These are phyloP conservation scores for Blastobotrys capitulatus DNA, from an alignment of 1,139 yeast genomes.

Conservation along the genomic window DNA sequence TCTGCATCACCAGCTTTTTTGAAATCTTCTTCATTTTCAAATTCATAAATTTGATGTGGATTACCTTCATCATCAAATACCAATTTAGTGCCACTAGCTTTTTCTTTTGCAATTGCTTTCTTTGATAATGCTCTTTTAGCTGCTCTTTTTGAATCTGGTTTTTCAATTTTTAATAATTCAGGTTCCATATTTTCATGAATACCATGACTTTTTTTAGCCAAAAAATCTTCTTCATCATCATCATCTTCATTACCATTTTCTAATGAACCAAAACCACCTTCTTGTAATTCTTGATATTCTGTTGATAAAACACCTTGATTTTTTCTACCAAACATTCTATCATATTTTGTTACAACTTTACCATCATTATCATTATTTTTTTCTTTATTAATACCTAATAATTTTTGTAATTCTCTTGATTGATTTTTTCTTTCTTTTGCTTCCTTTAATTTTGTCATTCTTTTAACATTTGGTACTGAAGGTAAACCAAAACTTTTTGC, in stretches of 20 bases:
- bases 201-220: constrained; percentile 71
- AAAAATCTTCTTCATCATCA: constrained; percentile 68
- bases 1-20: constrained; percentile 67
- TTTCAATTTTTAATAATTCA: constrained; percentile 33
- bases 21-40: constrained; percentile 88
- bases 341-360: constrained; percentile 79
- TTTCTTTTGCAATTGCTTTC: constrained; percentile 59
- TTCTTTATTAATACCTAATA: constrained; percentile 57
- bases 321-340: constrained; percentile 91
- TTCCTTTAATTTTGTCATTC: constrained; percentile 41
- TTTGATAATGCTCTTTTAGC: constrained; percentile 83
- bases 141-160: constrained; percentile 78
- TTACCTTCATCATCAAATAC: constrained; percentile 90
- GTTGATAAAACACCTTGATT: constrained; percentile 91
- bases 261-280: constrained; percentile 16
- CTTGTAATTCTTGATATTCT: constrained; percentile 63
- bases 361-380: constrained; percentile 33
- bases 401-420: constrained; percentile 60
- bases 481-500: constrained; percentile 91
- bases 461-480: constrained; percentile 90
- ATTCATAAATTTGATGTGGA: constrained; percentile 85
- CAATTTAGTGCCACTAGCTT: constrained; percentile 65
- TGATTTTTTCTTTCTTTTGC: constrained; percentile 76
- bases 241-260: constrained; percentile 36
- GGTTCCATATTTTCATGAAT: constrained; percentile 57